phyloP scores from a whole-genome alignment of 2,329 filamentous ascomycete species.

The Aspergillus pseudoviridinutans region DNA sequence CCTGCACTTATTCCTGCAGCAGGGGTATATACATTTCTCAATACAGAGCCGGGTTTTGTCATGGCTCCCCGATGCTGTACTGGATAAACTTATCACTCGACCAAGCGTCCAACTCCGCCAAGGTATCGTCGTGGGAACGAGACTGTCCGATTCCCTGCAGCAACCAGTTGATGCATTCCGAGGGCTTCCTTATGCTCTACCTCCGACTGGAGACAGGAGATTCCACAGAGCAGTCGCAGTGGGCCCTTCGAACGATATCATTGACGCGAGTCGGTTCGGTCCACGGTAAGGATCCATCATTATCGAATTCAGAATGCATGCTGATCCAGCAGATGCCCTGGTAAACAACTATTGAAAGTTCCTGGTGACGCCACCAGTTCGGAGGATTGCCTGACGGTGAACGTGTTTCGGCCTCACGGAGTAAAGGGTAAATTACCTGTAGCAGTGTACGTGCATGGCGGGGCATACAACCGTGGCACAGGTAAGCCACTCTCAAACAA shows the following conservation, averaged over 20 bases:
- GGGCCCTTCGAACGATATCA: conserved; percentile 14
- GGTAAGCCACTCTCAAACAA: conserved; percentile 18
- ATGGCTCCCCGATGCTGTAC: background rate
- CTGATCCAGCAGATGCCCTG: conserved; percentile 12
- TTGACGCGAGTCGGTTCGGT: conserved; percentile 38
- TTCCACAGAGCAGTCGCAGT: conserved; percentile 40
- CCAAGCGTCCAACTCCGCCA: conserved; percentile 16
- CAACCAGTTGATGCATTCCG: conserved; percentile 40
- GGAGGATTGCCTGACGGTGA: conserved; percentile 42
- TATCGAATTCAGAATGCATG: background rate
- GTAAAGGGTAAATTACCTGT: conserved; percentile 31
- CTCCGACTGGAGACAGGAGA: conserved; percentile 45
- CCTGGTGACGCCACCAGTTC: conserved; percentile 48
- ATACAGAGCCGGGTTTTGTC: background rate
- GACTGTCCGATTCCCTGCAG: conserved; percentile 19
- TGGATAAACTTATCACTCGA: background rate
- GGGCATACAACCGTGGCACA: conserved; percentile 33
- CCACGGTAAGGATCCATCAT: background rate
- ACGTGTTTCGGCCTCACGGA: conserved; percentile 35
- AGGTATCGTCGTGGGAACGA: conserved; percentile 28
- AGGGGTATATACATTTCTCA: background rate
- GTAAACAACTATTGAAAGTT: conserved; percentile 47
- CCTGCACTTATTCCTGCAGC: background rate
- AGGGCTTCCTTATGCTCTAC: conserved; percentile 48
- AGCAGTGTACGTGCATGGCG: conserved; percentile 41